Conservation (phyloP, 306 rosid species). For the Vicia sativa region DNA sequence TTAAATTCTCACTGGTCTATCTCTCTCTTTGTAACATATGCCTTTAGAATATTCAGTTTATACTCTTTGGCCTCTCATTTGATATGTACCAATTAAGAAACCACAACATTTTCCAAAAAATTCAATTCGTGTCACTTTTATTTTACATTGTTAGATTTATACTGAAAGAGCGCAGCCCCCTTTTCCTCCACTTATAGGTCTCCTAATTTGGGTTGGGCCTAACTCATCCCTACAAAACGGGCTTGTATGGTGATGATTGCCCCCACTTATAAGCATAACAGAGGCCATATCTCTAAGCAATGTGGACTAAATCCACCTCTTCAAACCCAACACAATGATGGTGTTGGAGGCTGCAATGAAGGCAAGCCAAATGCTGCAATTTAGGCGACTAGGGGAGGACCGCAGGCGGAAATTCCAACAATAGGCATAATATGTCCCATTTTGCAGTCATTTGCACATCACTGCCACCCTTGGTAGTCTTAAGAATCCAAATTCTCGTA, state of each 20-base stretch:
- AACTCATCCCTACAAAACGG: too few species aligned
- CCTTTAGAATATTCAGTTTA: constrained; percentile 16
- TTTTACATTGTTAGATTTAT: constrained; percentile 4
- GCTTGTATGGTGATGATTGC: too few species aligned
- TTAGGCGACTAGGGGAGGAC: too few species aligned
- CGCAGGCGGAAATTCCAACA: too few species aligned
- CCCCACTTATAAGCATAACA: too few species aligned
- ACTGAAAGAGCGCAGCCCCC: neutral
- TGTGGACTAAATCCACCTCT: too few species aligned
- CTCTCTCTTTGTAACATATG: neutral
- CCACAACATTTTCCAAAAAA: neutral
- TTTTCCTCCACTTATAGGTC: constrained; percentile 7
- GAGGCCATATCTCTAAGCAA: too few species aligned
- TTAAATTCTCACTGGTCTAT: constrained; percentile 2
- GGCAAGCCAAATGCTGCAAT: too few species aligned
- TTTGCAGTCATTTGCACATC: constrained; percentile 2
- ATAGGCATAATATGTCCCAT: neutral
- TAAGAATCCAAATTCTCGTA: neutral
- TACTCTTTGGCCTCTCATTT: constrained; percentile 5
- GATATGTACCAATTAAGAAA: too few species aligned
- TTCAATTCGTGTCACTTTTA: constrained; percentile 20
- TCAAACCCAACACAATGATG: too few species aligned
- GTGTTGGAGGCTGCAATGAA: too few species aligned
- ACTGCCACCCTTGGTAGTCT: neutral
- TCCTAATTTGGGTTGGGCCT: too few species aligned